Evolutionary conservation across 2,329 filamentous ascomycete genomes (phyloP).

Genomic region (Chaetomium globosum): DNA sequence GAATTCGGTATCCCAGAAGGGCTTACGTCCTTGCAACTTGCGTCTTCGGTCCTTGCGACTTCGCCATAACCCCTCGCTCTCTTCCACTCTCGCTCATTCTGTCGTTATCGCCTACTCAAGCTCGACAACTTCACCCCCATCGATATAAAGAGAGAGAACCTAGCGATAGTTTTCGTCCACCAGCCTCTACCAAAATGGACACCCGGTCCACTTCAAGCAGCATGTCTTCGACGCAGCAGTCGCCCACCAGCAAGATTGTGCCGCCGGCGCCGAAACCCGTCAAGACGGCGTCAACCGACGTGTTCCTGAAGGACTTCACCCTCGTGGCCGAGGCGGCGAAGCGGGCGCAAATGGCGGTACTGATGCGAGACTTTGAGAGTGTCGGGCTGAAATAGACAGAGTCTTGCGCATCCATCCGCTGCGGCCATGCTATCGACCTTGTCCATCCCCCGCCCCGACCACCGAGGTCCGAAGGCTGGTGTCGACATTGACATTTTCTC

Average conservation of each 20-base stretch:
- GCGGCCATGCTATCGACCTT: neutral
- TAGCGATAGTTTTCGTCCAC: neutral
- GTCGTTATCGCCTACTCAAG: neutral
- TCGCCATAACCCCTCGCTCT: constrained; percentile 17
- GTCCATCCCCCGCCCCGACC: neutral
- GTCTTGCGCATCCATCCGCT: neutral
- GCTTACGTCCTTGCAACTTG: constrained; percentile 11
- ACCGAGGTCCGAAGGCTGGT: neutral
- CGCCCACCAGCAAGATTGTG: constrained; percentile 38
- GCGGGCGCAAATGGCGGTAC: constrained; percentile 83
- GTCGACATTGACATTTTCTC: neutral
- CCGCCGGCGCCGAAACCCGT: constrained; percentile 39
- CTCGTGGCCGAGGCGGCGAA: constrained; percentile 92
- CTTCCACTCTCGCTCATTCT: constrained; percentile 4
- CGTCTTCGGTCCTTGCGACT: constrained; percentile 9
- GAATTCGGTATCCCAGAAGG: constrained; percentile 8
- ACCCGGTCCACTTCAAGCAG: constrained; percentile 38
- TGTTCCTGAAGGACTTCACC: constrained; percentile 77
- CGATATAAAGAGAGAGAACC: neutral
- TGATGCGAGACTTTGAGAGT: constrained; percentile 83
- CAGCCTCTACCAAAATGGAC: constrained; percentile 38
- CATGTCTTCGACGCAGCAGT: constrained; percentile 37
- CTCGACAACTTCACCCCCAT: neutral
- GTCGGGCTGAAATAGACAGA: constrained; percentile 57
- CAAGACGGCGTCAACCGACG: constrained; percentile 51